Evolutionary conservation across 2,329 filamentous ascomycete genomes (phyloP).

Genomic region (Aspergillus ustus): DNA sequence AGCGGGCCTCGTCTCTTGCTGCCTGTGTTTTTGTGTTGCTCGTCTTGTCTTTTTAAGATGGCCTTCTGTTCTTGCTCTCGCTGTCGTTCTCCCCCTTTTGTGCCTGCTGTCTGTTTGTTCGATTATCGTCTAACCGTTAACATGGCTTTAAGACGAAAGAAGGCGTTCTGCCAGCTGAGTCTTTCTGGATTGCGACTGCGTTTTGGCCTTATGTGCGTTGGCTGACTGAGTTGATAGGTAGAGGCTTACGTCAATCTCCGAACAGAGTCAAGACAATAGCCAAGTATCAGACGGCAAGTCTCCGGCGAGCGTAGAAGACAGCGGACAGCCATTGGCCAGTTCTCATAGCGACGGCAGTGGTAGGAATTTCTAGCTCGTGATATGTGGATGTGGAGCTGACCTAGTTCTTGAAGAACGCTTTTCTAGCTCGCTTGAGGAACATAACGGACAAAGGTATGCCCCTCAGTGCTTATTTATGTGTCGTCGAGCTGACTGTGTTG

Average conservation of each 20-base stretch:
- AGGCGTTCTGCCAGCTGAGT: neutral
- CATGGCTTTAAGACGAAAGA: neutral
- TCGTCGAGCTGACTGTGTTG: no score
- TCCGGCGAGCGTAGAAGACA: neutral
- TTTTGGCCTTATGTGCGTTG: neutral
- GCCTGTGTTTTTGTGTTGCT: neutral
- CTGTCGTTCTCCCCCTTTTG: neutral
- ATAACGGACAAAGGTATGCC: no score
- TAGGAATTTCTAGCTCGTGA: no score
- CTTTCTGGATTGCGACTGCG: neutral
- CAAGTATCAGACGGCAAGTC: neutral
- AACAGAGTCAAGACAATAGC: neutral
- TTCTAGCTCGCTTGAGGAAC: no score
- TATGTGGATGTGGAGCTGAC: no score
- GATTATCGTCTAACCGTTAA: neutral
- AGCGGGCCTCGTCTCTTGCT: neutral
- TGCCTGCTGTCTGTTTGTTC: neutral
- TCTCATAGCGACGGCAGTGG: no score
- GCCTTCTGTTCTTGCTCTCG: neutral
- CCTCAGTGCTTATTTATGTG: no score
- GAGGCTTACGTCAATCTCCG: neutral
- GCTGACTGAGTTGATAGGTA: neutral
- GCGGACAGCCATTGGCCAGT: no score
- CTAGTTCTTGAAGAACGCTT: no score
- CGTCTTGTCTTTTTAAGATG: neutral